phyloP scores from a whole-genome alignment of 106 monocot genomes.

The Gastrodia elata region DNA sequence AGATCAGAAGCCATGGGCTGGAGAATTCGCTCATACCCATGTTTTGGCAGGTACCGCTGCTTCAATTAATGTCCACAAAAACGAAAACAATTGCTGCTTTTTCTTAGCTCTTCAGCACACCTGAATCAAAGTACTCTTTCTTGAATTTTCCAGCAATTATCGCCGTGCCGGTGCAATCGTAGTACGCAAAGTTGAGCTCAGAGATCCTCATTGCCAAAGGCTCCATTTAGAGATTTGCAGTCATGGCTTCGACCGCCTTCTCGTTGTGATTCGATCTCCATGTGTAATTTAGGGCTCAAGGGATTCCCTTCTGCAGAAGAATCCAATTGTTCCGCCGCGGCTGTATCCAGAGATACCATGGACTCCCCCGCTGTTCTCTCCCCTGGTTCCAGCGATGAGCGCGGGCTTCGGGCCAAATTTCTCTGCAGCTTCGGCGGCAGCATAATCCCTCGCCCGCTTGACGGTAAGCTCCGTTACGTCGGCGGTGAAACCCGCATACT shows the following conservation, averaged over 20 bases:
- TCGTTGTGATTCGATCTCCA: conserved; percentile 10
- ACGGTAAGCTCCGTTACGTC: conserved; percentile 89
- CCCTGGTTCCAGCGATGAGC: conserved; percentile 24
- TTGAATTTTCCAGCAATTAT: neutral
- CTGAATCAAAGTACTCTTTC: neutral
- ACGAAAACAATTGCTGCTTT: neutral
- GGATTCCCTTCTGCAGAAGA: neutral
- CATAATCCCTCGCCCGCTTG: conserved; percentile 86
- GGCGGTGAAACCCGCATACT: conserved; percentile 96
- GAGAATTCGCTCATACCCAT: neutral
- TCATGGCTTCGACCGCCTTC: conserved; percentile 7
- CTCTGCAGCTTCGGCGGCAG: conserved; percentile 93
- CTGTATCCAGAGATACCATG: neutral
- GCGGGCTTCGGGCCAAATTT: conserved; percentile 56
- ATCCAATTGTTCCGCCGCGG: neutral
- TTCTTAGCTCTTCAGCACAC: neutral
- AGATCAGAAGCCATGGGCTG: neutral
- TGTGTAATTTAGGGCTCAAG: conserved; percentile 10
- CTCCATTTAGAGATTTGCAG: neutral
- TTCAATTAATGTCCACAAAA: neutral
- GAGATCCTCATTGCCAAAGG: neutral
- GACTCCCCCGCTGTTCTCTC: conserved; percentile 10
- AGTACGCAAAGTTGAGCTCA: neutral
- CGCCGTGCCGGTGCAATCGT: neutral
- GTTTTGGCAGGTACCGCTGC: neutral